Percentiles rank a stretch among this genome's conserved stretches.
Evolutionary conservation across 1,284 basidiomycete genomes (phyloP).

Genomic region (Cryptococcus jaspeensis): DNA sequence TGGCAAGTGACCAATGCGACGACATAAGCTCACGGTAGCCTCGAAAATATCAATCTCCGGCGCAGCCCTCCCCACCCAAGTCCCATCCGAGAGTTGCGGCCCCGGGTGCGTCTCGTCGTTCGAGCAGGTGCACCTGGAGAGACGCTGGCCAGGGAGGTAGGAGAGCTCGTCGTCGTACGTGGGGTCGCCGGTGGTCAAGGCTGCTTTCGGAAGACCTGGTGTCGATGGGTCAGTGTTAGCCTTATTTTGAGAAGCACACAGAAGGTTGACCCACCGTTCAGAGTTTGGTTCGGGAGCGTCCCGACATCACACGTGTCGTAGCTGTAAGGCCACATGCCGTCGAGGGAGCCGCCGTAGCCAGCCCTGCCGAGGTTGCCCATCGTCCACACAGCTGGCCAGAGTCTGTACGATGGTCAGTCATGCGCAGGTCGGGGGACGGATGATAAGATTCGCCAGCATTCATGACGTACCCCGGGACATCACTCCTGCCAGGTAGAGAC

Average conservation of each 20-base stretch:
- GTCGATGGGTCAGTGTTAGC: conserved; percentile 1
- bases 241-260: neutral
- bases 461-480: conserved; percentile 59
- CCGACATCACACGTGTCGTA: conserved; percentile 57
- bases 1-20: conserved; percentile 19
- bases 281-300: conserved; percentile 58
- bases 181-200: conserved; percentile 32
- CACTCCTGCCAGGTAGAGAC: conserved; percentile 72
- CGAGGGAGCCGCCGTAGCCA: conserved; percentile 52
- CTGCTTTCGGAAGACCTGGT: conserved; percentile 30
- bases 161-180: conserved; percentile 47
- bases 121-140: conserved; percentile 76
- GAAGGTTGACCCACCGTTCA: conserved; percentile 30
- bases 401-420: conserved; percentile 20
- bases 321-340: conserved; percentile 58
- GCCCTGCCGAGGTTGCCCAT: conserved; percentile 55
- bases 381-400: conserved; percentile 59
- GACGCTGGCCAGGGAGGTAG: conserved; percentile 76
- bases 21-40: conserved; percentile 54
- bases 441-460: neutral
- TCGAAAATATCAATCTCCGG: conserved; percentile 85
- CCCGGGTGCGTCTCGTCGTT: conserved; percentile 72
- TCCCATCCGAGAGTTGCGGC: conserved; percentile 63
- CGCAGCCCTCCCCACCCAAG: conserved; percentile 74
- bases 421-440: too few relatives aligned